A percentile compares a stretch with the other conserved stretches of the same genome.
Conservation (phyloP, 1,284 basidiomycete genomes). For the Gomphus bonarii region DNA sequence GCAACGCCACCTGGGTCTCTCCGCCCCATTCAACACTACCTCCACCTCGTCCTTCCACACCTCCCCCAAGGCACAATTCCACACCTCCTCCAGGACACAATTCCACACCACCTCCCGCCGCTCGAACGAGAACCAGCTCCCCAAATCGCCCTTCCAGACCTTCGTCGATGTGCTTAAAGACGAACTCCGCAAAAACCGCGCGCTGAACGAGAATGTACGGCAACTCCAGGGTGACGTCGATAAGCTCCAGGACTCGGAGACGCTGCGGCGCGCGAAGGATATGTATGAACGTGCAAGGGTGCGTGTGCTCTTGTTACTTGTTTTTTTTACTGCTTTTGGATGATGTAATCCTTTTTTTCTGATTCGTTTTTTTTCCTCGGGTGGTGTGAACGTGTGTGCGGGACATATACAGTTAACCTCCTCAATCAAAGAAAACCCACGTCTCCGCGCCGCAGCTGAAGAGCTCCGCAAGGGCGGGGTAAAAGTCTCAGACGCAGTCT, state of each 20-base stretch:
- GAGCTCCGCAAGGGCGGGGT: slow-evolving; percentile 84
- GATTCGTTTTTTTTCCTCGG: neutral
- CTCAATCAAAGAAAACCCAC: slow-evolving; percentile 95
- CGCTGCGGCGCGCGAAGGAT: slow-evolving; percentile 87
- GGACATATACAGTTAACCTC: slow-evolving; percentile 58
- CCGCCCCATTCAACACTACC: too few relatives aligned
- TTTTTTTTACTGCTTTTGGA: too few relatives aligned
- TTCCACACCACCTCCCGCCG: slow-evolving; percentile 62
- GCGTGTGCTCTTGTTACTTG: slow-evolving; percentile 22
- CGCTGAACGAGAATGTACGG: slow-evolving; percentile 93
- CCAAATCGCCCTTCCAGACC: slow-evolving; percentile 90
- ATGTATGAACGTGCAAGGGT: slow-evolving; percentile 93
- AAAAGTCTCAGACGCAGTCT: slow-evolving; percentile 89
- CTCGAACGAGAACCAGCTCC: slow-evolving; percentile 43
- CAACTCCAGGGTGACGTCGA: slow-evolving; percentile 96
- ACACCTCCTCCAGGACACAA: too few relatives aligned
- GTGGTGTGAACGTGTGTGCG: slow-evolving; percentile 3
- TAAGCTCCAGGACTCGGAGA: slow-evolving; percentile 93
- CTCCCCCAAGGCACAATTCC: too few relatives aligned
- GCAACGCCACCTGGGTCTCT: neutral
- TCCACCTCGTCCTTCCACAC: too few relatives aligned
- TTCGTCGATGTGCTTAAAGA: slow-evolving; percentile 92
- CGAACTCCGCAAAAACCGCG: slow-evolving; percentile 88
- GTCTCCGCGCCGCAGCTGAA: slow-evolving; percentile 82
- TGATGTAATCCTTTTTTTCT: too few relatives aligned